Evolutionary conservation across 192 early-diverging fungal species (phyloP), one percentile per base, ranked within the genome.

Genomic region (Podila horticola): DNA sequence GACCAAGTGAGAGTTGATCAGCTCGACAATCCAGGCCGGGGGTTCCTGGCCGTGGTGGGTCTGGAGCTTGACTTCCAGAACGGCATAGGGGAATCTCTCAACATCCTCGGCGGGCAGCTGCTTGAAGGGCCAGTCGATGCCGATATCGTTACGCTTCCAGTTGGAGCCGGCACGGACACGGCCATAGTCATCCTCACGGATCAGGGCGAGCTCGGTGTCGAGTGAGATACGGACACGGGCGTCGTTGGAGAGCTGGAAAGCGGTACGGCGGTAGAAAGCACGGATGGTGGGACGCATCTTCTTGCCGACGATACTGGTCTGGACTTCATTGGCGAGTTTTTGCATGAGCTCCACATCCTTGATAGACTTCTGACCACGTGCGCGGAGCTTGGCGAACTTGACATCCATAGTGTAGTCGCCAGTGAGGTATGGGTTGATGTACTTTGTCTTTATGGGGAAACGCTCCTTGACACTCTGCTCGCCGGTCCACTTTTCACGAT

Each of bases 221-320:
- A 99, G 89, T 30, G 96, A 96, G 50, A 99, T 93, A 62, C 98
- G 92, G 41, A 98, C 93, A 33, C 94, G 90, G 8, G 94, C 91
- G 85, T 99, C 97, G 38, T 94, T 96, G 4, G 96, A 97, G 28
- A 98, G 84, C 84, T 99, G 98, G 88, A 99, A 99, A 11, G 98
- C 97, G 12, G 96, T 98, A 59, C 98, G 94, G 81, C 97, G 97
- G 88, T 98, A 98, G 83, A 96, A 96, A 1, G 96, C 94, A 28
- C 98, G 91, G 69, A 98, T 86, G 58, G 68, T 87, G 51, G 92
- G 94, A 49, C 86, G 86, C 71, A 95, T 85, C 20, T 83, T 83
- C 82, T 92, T 95, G 48, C 85, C 79, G 13, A 72, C 71, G 15
- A 98, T 89, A 52, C 88, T 91, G 4, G 81, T 61, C 58, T 93